phyloP scores from a whole-genome alignment of 2,329 filamentous ascomycete genomes.

The Rhytidhysteron rufulum region DNA sequence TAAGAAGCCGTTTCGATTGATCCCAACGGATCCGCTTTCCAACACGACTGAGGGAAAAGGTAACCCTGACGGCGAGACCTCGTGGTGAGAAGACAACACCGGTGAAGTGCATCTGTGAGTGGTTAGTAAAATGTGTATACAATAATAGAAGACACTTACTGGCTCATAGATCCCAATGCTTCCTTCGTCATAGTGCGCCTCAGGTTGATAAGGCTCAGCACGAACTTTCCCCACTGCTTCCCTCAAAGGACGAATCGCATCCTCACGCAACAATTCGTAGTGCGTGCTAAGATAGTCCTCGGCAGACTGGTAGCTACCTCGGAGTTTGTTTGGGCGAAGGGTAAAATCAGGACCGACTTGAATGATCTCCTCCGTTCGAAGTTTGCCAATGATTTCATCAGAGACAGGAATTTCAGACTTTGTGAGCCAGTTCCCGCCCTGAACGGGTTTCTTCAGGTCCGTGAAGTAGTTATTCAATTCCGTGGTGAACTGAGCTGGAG shows the following conservation, averaged over 20 bases:
- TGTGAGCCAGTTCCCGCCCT: conserved; percentile 23
- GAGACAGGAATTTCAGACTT: conserved; percentile 54
- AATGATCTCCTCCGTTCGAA: not conserved
- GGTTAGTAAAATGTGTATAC: not conserved
- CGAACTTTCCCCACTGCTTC: conserved; percentile 60
- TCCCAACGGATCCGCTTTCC: conserved; percentile 66
- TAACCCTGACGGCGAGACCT: conserved; percentile 64
- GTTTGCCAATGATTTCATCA: conserved; percentile 47
- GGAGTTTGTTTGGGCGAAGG: conserved; percentile 24
- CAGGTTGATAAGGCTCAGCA: conserved; percentile 51
- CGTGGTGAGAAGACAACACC: conserved; percentile 61
- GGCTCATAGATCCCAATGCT: conserved; percentile 37
- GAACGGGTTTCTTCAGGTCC: conserved; percentile 11
- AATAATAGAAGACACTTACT: conserved; percentile 9
- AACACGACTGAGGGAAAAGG: conserved; percentile 65
- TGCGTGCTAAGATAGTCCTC: conserved; percentile 68
- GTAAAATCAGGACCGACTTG: conserved; percentile 4
- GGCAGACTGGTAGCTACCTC: conserved; percentile 57
- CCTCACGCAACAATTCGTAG: conserved; percentile 72
- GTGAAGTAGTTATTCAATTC: conserved; percentile 27
- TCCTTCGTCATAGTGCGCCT: conserved; percentile 44
- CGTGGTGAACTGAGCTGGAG: too few species aligned
- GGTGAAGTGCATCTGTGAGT: conserved; percentile 58
- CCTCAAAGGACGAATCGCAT: conserved; percentile 66
- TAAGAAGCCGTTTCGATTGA: conserved; percentile 55